A percentile compares a stretch with the other conserved stretches of the same genome.
Evolutionary conservation across 345 rosid genomes (phyloP).

Genomic region (Erucastrum elatum): DNA sequence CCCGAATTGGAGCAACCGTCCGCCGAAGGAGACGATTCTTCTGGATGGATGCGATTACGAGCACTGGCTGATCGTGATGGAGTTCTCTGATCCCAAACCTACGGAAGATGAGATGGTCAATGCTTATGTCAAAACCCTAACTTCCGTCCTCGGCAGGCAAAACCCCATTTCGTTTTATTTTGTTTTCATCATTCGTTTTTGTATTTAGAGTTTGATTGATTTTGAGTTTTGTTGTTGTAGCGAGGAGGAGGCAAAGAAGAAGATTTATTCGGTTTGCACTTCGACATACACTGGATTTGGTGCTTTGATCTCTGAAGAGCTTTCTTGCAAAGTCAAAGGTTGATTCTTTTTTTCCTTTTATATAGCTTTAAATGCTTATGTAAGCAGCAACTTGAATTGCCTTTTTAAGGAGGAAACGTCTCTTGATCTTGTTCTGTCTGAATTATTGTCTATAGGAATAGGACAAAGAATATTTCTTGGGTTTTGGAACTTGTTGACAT

Average conservation of each 20-base stretch:
- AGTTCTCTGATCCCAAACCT: constrained; percentile 79
- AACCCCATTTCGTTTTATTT: not conserved
- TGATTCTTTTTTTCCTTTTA: constrained; percentile 27
- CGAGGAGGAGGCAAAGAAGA: constrained; percentile 98
- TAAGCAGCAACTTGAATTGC: too few relatives aligned
- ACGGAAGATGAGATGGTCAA: constrained; percentile 80
- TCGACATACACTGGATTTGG: constrained; percentile 93
- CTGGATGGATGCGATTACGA: constrained; percentile 95
- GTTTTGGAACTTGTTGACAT: not conserved
- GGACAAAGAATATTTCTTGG: not conserved
- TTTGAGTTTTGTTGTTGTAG: constrained; percentile 36
- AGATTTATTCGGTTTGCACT: constrained; percentile 87
- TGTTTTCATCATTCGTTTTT: not conserved
- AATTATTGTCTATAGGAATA: not conserved
- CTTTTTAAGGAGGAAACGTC: not conserved
- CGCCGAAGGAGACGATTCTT: constrained; percentile 86
- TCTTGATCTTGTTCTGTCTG: not conserved
- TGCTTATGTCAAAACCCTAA: constrained; percentile 76
- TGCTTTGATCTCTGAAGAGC: constrained; percentile 90
- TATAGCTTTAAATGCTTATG: not conserved
- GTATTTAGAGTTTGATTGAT: constrained; percentile 2
- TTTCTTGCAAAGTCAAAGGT: constrained; percentile 89
- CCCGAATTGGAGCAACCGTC: constrained; percentile 94
- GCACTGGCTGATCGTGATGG: constrained; percentile 97
- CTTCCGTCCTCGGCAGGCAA: constrained; percentile 77